Conservation (phyloP, 176 grass and related monocot species). For the Triticum turgidum region DNA sequence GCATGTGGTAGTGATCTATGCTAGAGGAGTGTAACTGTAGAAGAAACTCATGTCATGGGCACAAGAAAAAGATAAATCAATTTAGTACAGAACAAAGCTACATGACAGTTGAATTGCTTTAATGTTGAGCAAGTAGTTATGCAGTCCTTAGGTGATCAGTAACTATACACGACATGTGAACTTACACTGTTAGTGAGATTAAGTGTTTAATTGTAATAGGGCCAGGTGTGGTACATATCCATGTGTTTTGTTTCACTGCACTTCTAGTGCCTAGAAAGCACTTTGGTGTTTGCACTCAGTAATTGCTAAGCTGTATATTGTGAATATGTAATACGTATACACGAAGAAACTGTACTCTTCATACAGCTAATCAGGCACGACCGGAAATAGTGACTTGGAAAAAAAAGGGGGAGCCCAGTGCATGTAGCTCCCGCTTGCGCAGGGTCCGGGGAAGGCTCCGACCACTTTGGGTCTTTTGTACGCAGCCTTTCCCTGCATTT, state of each 20-base stretch:
- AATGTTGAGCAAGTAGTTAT: slow-evolving; percentile 1
- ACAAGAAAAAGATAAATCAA: neutral
- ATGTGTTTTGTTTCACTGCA: neutral
- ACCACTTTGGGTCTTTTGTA: too few species aligned
- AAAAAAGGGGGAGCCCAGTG: too few species aligned
- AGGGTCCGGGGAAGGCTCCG: too few species aligned
- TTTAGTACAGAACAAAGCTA: slow-evolving; percentile 4
- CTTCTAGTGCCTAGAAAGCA: slow-evolving; percentile 10
- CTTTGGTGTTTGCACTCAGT: slow-evolving; percentile 9
- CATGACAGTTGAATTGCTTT: slow-evolving; percentile 21
- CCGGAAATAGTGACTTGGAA: neutral
- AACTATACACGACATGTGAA: slow-evolving; percentile 11
- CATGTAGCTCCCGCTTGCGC: too few species aligned
- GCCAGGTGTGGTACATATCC: neutral
- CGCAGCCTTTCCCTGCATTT: too few species aligned
- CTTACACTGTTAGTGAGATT: neutral
- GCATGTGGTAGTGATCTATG: neutral
- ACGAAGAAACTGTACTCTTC: slow-evolving; percentile 23
- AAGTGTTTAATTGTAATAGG: slow-evolving; percentile 8
- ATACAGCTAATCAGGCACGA: neutral
- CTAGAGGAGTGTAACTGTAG: neutral
- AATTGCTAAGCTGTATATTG: neutral
- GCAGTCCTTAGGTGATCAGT: neutral
- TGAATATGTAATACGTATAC: neutral
- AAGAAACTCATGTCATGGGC: neutral